Evolutionary conservation across 345 rosid species (phyloP), one percentile per base, ranked within the genome.

Genomic region (Adansonia digitata): DNA sequence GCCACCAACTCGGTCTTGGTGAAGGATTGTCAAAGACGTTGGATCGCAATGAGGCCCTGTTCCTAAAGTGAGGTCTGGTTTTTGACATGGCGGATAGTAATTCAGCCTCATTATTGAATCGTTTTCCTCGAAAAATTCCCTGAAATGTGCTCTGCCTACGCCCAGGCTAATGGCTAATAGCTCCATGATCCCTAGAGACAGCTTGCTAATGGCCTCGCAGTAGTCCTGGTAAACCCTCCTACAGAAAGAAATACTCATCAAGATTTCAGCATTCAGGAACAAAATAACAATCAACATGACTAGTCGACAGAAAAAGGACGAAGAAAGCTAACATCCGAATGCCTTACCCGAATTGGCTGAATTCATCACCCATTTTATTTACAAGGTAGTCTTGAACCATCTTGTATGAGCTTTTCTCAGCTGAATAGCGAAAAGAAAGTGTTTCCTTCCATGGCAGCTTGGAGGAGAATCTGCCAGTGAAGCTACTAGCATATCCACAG

Each of bases 31-130:
- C 79, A 96, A 81, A 65, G 99, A 96, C 37, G 98, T 92, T 39
- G 98, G 99, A 80, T 96, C 99, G 48, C 99, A 92, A 77, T 96
- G 99, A 83, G 99, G 99, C 2, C 99, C 98, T 18, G 99, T 96
- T 73, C 99, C 98, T 69, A 96, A 79, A 11, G 97, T 90, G 48
- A 87, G 90, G 69, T 96, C 97, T 39, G 99, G 98, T 82, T 89
- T 93, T 79, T 88, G 97, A 82, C 99, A 96, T 8, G 92, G 97
- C 2, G 99, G 98, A 43, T 96, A 96, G 84, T 93, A 91, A 70
- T 96, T 96, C 0, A 96, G 86, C 82, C 99, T 89, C 99, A 96
- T 96, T 84, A 95, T 95, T 2, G 97, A 95, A 69, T 95, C 97
- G n/a, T 93, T 95, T 64, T 85, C 93, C 79, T 90, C 85, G 66